Conservation (phyloP, 1,139 yeast species). For the Yamadazyma buinensis region DNA sequence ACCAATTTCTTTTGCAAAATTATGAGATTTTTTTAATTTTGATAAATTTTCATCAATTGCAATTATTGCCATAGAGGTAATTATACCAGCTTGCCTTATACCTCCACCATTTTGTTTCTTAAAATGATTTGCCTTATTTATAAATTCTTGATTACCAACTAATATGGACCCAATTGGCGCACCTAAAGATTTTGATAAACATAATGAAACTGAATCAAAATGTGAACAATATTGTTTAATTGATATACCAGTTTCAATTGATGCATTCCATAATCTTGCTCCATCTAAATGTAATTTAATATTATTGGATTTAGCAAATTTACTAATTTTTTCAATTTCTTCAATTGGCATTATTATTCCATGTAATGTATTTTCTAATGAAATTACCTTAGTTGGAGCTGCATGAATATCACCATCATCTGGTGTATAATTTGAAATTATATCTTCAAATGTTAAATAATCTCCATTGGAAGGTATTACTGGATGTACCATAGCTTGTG, state of each 20-base stretch:
- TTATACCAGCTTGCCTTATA: constrained; percentile 42
- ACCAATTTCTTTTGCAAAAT: constrained; percentile 51
- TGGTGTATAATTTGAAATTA: constrained; percentile 36
- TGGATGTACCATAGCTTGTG: constrained; percentile 45
- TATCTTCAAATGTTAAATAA: constrained; percentile 37
- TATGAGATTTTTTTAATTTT: constrained; percentile 46
- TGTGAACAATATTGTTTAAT: constrained; percentile 35
- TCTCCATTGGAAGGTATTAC: constrained; percentile 35
- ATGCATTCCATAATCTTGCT: constrained; percentile 47
- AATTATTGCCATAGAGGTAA: constrained; percentile 30
- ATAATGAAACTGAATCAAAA: constrained; percentile 44
- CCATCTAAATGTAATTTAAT: constrained; percentile 44
- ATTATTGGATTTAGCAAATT: constrained; percentile 32
- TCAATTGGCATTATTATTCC: constrained; percentile 43
- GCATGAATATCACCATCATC: constrained; percentile 48
- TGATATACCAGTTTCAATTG: constrained; percentile 37
- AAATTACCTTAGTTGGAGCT: constrained; percentile 45
- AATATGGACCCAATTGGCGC: constrained; percentile 47
- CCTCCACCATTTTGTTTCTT: constrained; percentile 49
- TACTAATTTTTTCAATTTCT: constrained; percentile 35
- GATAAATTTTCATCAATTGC: constrained; percentile 39
- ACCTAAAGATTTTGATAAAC: constrained; percentile 44
- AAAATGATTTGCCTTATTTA: constrained; percentile 44
- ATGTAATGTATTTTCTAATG: constrained; percentile 45
- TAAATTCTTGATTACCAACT: constrained; percentile 30